A percentile compares a stretch with the other conserved stretches of the same genome.
phyloP scores from a whole-genome alignment of 805 yeast species.

The Debaryomyces prosopidis region DNA sequence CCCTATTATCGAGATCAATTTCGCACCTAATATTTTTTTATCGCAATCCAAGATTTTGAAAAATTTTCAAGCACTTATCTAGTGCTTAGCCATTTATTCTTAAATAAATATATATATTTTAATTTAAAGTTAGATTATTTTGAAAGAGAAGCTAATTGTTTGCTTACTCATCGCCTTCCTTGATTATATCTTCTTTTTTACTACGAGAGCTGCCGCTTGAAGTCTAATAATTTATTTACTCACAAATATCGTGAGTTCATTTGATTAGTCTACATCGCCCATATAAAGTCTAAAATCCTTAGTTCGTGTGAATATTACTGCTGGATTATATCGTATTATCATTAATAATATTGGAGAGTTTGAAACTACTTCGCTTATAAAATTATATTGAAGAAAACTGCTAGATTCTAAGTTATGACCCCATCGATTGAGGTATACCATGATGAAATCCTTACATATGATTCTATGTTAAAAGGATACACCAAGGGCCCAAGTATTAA shows the following conservation, averaged over 20 bases:
- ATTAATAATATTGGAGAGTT: too few relatives aligned
- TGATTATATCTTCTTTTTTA: conserved; percentile 1
- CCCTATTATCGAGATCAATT: neutral
- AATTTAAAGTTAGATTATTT: too few relatives aligned
- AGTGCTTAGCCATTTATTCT: too few relatives aligned
- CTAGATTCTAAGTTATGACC: conserved; percentile 17
- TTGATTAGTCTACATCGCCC: neutral
- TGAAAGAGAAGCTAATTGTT: too few relatives aligned
- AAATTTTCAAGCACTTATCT: neutral
- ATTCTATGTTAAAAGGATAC: neutral
- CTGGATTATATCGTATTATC: too few relatives aligned
- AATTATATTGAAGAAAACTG: too few relatives aligned
- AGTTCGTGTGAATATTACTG: too few relatives aligned
- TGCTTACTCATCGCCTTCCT: neutral
- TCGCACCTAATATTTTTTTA: conserved; percentile 2
- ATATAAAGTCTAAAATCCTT: neutral
- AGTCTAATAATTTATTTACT: conserved; percentile 26
- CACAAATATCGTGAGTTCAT: conserved; percentile 34
- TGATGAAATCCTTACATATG: conserved; percentile 9
- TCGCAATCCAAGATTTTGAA: neutral
- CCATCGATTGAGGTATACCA: conserved; percentile 17
- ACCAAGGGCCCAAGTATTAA: neutral
- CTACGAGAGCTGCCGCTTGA: conserved; percentile 50
- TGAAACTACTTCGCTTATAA: too few relatives aligned
- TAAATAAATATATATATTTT: too few relatives aligned